Percentiles rank a stretch among this genome's conserved stretches.
Evolutionary conservation across 257 asterid species (phyloP).

Genomic region (Paraleonurus japonicus): DNA sequence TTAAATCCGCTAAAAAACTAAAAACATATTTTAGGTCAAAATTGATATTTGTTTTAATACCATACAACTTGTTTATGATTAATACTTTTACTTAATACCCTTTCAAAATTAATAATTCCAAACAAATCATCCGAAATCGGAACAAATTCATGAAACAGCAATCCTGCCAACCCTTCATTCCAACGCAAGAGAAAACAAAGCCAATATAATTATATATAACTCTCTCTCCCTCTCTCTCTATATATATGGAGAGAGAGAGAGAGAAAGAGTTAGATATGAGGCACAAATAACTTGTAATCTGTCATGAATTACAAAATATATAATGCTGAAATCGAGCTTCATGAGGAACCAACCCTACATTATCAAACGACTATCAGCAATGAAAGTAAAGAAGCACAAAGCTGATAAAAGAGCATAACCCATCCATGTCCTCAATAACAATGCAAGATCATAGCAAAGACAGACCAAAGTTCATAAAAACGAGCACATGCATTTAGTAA

Average conservation of each 20-base stretch:
- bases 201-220: too few relatives aligned
- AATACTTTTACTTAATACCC: too few relatives aligned
- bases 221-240: too few relatives aligned
- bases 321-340: too few relatives aligned
- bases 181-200: too few relatives aligned
- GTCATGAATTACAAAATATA: too few relatives aligned
- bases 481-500: conserved; percentile 18
- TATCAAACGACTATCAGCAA: neutral
- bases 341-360: neutral
- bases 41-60: too few relatives aligned
- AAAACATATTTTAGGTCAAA: too few relatives aligned
- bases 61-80: too few relatives aligned
- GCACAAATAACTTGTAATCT: neutral
- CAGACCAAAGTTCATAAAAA: conserved; percentile 14
- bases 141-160: too few relatives aligned
- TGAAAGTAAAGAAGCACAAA: neutral
- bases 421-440: neutral
- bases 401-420: neutral
- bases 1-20: too few relatives aligned
- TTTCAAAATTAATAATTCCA: neutral
- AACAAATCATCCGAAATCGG: neutral
- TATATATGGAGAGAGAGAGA: neutral
- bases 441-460: neutral
- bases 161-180: neutral
- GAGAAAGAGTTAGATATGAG: neutral